Evolutionary conservation across 2,329 filamentous ascomycete genomes (phyloP), one percentile per base, ranked within the genome.

Genomic region (Lasiodiplodia gonubiensis): DNA sequence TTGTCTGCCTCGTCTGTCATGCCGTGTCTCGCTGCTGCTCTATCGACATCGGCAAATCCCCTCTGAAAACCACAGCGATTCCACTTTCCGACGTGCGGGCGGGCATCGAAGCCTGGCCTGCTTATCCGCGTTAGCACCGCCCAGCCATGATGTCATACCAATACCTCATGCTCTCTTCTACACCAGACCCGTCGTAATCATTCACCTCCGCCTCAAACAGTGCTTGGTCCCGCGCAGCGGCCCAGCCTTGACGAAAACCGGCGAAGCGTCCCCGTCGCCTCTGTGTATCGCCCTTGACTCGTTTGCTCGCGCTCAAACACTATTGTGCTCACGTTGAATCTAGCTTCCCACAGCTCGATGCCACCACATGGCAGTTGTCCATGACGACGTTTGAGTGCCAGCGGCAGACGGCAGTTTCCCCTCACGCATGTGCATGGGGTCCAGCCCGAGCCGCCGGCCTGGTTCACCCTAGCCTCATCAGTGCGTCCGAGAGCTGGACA

Each of bases 121-220:
- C 59, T 39, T 49, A 7, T 18, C 39, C 25, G 42, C 59, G 59
- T 63, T 52, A 52, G 59, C n/a, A n/a, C 37, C 42, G 4, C n/a
- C 25, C 18, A 11, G 18, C 23, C 12, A 18, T 63, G 59, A 63
- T 63, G 59, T 63, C 59, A 63, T 63, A 23, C 25, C 42, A 48
- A 49, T 35, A 14, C 39, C 57, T 61, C 57, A 18, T 25, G 6
- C 23, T 3, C n/a, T 23, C 8, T 25, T 21, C n/a, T 16, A 33
- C 7, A 33, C 30, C 30, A 33, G 30, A n/a, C 30, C 30, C 7
- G 7, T 33, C 30, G 30, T 33, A 33, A 33, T 33, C 30, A 33
- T 8, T 33, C 30, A 33, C 10, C 30, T 33, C 30, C 30, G 8
- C 30, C 30, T 33, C 30, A 33, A 8, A 33, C 30, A n/a, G n/a